Percentiles rank a stretch among this genome's conserved stretches.
Evolutionary conservation across 306 rosid species (phyloP).

Genomic region (Malus orientalis): DNA sequence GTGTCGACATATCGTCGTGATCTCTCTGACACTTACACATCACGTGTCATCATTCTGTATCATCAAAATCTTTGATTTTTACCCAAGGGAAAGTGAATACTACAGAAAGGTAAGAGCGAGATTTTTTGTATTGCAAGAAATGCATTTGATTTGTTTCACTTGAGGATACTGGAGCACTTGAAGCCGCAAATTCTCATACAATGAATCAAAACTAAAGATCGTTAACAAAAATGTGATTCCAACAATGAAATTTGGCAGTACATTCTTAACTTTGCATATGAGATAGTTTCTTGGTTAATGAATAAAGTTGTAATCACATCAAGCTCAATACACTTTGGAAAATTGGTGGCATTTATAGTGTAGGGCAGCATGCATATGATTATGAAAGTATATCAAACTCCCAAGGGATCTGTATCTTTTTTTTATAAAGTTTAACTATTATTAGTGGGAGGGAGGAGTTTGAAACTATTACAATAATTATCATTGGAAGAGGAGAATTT

Average conservation of each 20-base stretch:
- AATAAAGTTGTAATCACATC: too few species aligned
- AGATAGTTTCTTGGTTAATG: neutral
- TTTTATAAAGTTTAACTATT: too few species aligned
- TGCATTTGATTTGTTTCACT: neutral
- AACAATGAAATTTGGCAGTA: neutral
- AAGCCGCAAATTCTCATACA: neutral
- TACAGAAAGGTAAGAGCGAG: neutral
- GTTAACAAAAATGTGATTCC: neutral
- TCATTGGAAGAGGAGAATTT: too few species aligned
- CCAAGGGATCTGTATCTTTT: neutral
- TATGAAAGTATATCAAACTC: neutral
- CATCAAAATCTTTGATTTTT: neutral
- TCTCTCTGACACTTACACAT: too few species aligned
- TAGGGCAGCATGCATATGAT: neutral
- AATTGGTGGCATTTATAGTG: too few species aligned
- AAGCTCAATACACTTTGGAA: too few species aligned
- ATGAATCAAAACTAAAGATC: neutral
- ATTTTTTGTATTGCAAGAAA: neutral
- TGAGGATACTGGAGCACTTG: neutral
- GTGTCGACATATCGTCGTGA: too few species aligned
- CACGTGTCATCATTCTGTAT: neutral
- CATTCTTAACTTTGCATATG: neutral
- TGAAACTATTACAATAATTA: too few species aligned
- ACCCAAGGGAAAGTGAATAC: neutral
- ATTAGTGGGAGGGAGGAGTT: too few species aligned